Conservation (phyloP, 345 rosid species). For the Lepidium aucheri region DNA sequence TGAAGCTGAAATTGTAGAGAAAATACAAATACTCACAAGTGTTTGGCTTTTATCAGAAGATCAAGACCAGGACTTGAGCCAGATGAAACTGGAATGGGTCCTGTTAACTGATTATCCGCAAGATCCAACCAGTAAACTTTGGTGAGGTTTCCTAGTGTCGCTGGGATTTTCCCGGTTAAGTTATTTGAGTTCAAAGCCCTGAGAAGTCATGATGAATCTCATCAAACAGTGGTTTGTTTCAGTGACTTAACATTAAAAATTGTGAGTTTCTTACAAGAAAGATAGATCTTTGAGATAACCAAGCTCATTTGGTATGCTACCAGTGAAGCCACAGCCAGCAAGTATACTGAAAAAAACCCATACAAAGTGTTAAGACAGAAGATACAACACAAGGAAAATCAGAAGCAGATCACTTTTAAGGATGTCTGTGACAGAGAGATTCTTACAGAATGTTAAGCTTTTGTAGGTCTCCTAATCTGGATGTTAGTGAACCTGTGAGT, state of each 20-base stretch:
- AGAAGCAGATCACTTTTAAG: neutral
- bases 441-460: constrained; percentile 79
- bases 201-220: constrained; percentile 13
- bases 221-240: neutral
- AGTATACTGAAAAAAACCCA: constrained; percentile 51
- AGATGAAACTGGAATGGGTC: constrained; percentile 66
- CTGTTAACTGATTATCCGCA: constrained; percentile 79
- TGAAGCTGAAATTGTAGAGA: neutral
- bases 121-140: constrained; percentile 81
- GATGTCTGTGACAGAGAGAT: neutral
- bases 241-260: neutral
- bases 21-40: constrained; percentile 54
- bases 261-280: constrained; percentile 55
- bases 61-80: constrained; percentile 57
- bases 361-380: neutral
- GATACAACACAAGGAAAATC: neutral
- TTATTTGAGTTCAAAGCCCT: constrained; percentile 98
- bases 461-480: constrained; percentile 65
- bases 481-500: constrained; percentile 63
- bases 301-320: constrained; percentile 69
- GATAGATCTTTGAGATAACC: constrained; percentile 74
- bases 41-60: constrained; percentile 64
- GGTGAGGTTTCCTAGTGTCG: constrained; percentile 72
- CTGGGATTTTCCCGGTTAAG: constrained; percentile 69
- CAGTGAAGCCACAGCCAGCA: constrained; percentile 85